Base-by-base conservation (phyloP, 148 eudicot genomes). In the Pharnaceum exiguum region DNA sequence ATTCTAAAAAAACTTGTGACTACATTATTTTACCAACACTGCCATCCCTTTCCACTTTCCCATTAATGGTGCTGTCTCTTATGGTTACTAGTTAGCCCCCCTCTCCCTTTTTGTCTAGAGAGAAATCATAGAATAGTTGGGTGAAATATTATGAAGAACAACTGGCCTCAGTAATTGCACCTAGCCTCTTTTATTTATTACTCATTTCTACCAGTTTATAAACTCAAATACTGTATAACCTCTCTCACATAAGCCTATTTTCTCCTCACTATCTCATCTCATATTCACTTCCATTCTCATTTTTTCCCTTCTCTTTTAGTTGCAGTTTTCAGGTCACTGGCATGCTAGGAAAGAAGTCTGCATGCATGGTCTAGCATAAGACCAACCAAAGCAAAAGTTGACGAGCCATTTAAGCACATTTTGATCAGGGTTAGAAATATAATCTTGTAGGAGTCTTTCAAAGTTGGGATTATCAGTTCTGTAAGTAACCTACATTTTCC, bases 91-190 rank as follows among this genome's bases (percentile, higher is more conserved):
- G 74, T 69, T 70, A 31, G 30, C 19, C 19, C 38, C 27, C 29
- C 30, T 45, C 23, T 35, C 22, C 16, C 2, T 37, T 40, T 27
- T 63, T 31, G 46, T 52, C 53, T 46, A 60, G 67, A 57, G 61
- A 62, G 58, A 77, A 42, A 50, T 70, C 15, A 58, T 48, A 44
- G 26, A 35, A 28, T 49, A 67, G 66, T 74, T 69, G 32, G 79
- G 65, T 69, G 75, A 63, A 72, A 75, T 60, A n/a, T 71, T 70
- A 76, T 31, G 63, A 63, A 36, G 60, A 62, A 82, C 85, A 75
- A 43, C 85, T 83, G 95, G 76, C 90, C 76, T 71, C 63, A 77
- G 46, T 79, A 31, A 84, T 79, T 84, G 81, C 86, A 22, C 40
- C 46, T 47, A 43, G 21, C 37, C 6, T 39, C 27, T 31, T 42